Conservation (phyloP, 164 flowering plant species). For the Akebia trifoliata region DNA sequence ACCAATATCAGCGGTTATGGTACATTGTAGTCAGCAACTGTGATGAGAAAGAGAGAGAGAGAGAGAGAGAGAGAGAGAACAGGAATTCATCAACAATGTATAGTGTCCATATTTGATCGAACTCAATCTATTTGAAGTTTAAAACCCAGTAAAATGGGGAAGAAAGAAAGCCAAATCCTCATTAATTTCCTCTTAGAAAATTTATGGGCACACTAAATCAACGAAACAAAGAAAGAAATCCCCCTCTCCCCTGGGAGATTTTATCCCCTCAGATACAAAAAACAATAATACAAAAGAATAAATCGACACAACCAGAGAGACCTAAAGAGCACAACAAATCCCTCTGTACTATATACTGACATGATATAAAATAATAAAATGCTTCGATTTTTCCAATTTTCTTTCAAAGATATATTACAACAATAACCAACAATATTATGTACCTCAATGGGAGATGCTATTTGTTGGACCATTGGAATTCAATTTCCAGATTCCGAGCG, state of each 20-base stretch:
- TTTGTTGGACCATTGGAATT: constrained; percentile 95
- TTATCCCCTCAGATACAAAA: constrained; percentile 2
- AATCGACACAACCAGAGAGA: constrained; percentile 12
- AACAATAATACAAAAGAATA: constrained; percentile 41
- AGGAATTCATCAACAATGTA: too few relatives aligned
- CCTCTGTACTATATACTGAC: constrained; percentile 28
- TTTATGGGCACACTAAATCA: neutral
- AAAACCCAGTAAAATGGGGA: neutral
- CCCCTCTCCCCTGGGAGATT: constrained; percentile 1
- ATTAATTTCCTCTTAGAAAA: constrained; percentile 4
- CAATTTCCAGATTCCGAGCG: constrained; percentile 81
- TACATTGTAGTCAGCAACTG: neutral
- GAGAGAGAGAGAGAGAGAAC: constrained; percentile 2
- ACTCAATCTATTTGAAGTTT: neutral
- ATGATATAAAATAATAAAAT: constrained; percentile 12
- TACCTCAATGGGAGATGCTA: constrained; percentile 15
- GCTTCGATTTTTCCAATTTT: constrained; percentile 2
- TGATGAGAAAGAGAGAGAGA: neutral
- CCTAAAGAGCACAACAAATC: neutral
- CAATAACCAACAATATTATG: neutral
- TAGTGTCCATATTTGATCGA: too few relatives aligned
- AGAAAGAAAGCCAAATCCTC: neutral
- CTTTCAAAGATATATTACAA: constrained; percentile 12
- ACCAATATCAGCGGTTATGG: neutral
- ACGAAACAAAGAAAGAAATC: constrained; percentile 5